Evolutionary conservation across 306 rosid genomes (phyloP), one percentile per base, ranked within the genome.

Genomic region (Cicer cuneatum): DNA sequence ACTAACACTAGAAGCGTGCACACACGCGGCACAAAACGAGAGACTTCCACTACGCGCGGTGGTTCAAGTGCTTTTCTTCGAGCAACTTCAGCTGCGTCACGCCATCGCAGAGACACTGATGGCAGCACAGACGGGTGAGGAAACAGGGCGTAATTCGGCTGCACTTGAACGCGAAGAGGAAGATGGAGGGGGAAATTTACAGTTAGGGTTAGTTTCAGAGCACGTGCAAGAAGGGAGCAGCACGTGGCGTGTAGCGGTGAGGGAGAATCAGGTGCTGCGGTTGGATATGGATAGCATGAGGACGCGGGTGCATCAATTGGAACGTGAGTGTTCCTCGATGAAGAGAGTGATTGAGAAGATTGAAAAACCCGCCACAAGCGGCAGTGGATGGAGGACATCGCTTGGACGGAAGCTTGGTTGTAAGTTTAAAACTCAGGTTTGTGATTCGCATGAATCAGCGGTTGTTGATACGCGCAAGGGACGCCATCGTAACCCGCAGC

Each of bases 241-340:
- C 84, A 86, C 96, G 85, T 92, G 99, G 97, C 80, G 81, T 24
- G 87, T 52, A 1, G 85, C 97, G 0, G 99, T 87, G 84, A 88
- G 97, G 76, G 95, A 94, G 85, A 94, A 92, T 89, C 99, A 94
- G 81, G 97, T 94, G 89, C 84, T 94, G 52, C 99, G 95, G 18
- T 42, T 94, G 67, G 99, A 90, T 66, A 94, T 94, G 97, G 99
- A 94, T 84, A 92, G 97, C 88, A 94, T 92, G 99, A 89, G 96
- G 93, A 92, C 98, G 87, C 99, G 99, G 69, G 99, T 94, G 71
- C 92, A 90, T 71, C 96, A 92, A 64, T 86, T 94, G 41, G 99
- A 94, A 80, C 90, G 96, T 7, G 99, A 94, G 58, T 94, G 99
- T 35, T 94, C 98, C 4, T 86, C 90, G 1, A 94, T 94, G 97